A percentile compares a stretch with the other conserved stretches of the same genome.
phyloP scores from a whole-genome alignment of 2,329 filamentous ascomycete species.

The Sclerotinia spermophila region DNA sequence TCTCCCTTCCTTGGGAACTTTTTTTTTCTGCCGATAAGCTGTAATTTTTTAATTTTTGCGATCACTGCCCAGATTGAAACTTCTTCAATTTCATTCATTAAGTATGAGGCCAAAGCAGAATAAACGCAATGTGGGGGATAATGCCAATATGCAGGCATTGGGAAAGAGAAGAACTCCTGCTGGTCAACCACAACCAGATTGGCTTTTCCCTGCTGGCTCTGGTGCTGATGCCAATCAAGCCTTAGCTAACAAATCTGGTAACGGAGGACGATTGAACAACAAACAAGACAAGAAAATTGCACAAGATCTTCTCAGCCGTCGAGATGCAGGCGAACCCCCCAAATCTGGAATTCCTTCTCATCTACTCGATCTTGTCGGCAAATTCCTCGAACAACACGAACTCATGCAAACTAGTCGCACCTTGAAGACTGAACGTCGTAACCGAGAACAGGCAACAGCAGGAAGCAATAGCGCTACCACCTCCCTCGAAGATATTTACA shows the following conservation, averaged over 20 bases:
- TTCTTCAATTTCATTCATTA: neutral
- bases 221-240: slow-evolving; percentile 24
- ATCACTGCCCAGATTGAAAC: neutral
- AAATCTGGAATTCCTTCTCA: slow-evolving; percentile 50
- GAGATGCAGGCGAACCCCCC: slow-evolving; percentile 27
- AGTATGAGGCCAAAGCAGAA: slow-evolving; percentile 11
- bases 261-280: slow-evolving; percentile 24
- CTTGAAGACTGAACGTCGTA: slow-evolving; percentile 59
- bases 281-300: slow-evolving; percentile 35
- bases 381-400: slow-evolving; percentile 64
- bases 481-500: slow-evolving; percentile 38
- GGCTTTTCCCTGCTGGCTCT: slow-evolving; percentile 34
- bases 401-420: slow-evolving; percentile 58
- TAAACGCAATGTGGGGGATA: slow-evolving; percentile 28
- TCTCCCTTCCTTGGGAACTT: slow-evolving; percentile 13
- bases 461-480: slow-evolving; percentile 43
- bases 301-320: slow-evolving; percentile 33
- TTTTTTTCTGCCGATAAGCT: slow-evolving; percentile 14
- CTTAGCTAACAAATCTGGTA: slow-evolving; percentile 22
- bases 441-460: slow-evolving; percentile 37
- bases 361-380: slow-evolving; percentile 63
- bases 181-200: slow-evolving; percentile 32
- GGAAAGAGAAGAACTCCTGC: slow-evolving; percentile 33
- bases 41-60: neutral
- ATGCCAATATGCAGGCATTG: slow-evolving; percentile 37